Evolutionary conservation across 2,329 filamentous ascomycete genomes (phyloP), one percentile per base, ranked within the genome.

Genomic region (Tolypocladium album): DNA sequence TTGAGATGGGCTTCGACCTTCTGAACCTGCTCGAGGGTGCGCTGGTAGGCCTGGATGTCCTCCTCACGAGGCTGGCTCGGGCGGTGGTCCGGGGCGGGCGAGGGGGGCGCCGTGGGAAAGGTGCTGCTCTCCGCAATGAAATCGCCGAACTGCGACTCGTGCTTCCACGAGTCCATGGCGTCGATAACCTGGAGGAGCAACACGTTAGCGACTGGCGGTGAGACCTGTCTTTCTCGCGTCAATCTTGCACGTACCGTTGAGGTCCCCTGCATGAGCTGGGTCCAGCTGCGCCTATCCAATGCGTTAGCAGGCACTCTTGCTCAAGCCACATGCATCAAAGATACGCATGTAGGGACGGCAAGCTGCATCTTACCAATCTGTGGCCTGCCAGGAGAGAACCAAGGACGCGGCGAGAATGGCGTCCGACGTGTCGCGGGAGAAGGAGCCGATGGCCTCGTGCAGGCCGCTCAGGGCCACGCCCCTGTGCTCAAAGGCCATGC

Each of bases 321-420:
- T 2, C 27, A 34, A 58, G 56, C 55, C 34, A 24, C 13, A 39
- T 40, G 40, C 22, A 27, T 58, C 36, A 52, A 40, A 42, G 45
- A 34, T 27, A 34, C 24, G 47, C 50, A 53, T 36, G 8, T 9
- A 20, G 17, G 31, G 20, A 20, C 50, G 50, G 50, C 31, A 3
- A 31, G 50, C 50, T 36, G 50, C 50, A 22, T 53, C 87, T 80
- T 82, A 95, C 93, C 92, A 97, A 78, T 97, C 93, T 62, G 88
- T 94, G 60, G 91, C 90, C 77, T 97, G 93, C 92, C 94, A 97
- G 43, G 92, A 95, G 57, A 99, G 82, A 56, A 97, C 83, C 53
- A 97, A 85, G 34, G 93, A 97, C 39, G 92, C 90, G 34, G 92
- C 93, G 59, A 99, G 82, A 63, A 97, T 88, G 52, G 92, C 92